Base-by-base conservation (phyloP, 2,329 filamentous ascomycete species). In the Colletotrichum sp. region DNA sequence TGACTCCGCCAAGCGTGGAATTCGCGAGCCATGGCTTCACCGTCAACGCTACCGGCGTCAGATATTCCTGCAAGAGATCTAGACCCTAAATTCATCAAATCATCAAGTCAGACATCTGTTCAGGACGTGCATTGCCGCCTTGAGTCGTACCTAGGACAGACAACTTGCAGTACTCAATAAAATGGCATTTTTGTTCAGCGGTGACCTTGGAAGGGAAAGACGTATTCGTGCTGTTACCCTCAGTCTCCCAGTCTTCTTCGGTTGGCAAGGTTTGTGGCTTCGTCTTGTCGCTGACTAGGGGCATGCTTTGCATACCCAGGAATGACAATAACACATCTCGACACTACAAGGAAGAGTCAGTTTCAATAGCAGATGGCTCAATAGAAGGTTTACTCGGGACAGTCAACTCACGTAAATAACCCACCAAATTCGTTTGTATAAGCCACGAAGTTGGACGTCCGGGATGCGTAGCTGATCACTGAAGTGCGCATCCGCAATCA, bases 401-500 rank as follows among this genome's bases (percentile, higher is more conserved):
- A 8, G 4, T 48, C 6, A 18, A 52, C 43, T 52, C 2, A 52
- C 43, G n/a, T 52, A 52, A 10, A 52, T 52, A 2, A 52, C 43
- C 43, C 43, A 52, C 43, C 43, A 52, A 52, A 52, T 21, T 13
- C 43, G 43, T 2, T 21, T 52, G 43, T 52, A 52, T 10, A 52
- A 2, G 43, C n/a, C 43, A 21, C n/a, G 43, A 1, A 52, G 6
- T 21, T 21, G 43, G 43, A 1, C n/a, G n/a, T 52, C n/a, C 10
- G 43, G 43, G n/a, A 52, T 21, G 4, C n/a, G 43, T 52, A 52
- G n/a, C 10, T 52, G 43, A 7, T 48, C 43, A 21, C 43, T 48
- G 0, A 4, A 4, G 1, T 21, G 7, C 4, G 9, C n/a, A 7
- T 7, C 6, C n/a, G n/a, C 2, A 21, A 7, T 21, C 43, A 48